Evolutionary conservation across 2,329 filamentous ascomycete species (phyloP).

Genomic region (Rutstroemia sydowiana): DNA sequence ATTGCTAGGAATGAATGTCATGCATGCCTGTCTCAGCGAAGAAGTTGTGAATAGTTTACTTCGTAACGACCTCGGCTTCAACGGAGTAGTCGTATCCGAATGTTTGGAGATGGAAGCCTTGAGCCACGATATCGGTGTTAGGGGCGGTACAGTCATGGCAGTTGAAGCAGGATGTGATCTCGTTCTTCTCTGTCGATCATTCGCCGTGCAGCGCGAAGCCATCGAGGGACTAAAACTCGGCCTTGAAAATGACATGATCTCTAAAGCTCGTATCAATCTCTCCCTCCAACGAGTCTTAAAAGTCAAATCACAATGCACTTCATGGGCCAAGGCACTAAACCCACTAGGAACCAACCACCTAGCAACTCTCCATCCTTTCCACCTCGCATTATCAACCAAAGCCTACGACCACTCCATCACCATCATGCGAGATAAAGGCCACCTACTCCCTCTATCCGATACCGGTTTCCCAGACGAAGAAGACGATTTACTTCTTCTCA

Average conservation of each 20-base stretch:
- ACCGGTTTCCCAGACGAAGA: constrained; percentile 81
- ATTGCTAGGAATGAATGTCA: constrained; percentile 75
- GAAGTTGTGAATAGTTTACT: constrained; percentile 88
- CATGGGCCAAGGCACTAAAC: constrained; percentile 86
- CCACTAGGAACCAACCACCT: constrained; percentile 72
- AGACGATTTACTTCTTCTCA: constrained; percentile 84
- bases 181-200: constrained; percentile 80
- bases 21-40: constrained; percentile 94
- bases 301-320: constrained; percentile 79
- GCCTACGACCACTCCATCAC: constrained; percentile 93
- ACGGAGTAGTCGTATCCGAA: constrained; percentile 89
- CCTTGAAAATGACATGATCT: constrained; percentile 83
- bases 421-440: constrained; percentile 82
- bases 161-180: constrained; percentile 94
- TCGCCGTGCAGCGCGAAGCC: constrained; percentile 82
- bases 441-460: constrained; percentile 72
- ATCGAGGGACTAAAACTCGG: constrained; percentile 84
- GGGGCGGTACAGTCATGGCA: constrained; percentile 94
- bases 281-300: constrained; percentile 72
- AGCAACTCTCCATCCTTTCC: constrained; percentile 72
- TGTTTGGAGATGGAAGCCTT: constrained; percentile 96
- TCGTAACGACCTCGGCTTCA: constrained; percentile 80
- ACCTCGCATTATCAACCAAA: constrained; percentile 71
- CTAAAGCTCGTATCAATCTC: constrained; percentile 68
- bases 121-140: constrained; percentile 93